A percentile compares a stretch with the other conserved stretches of the same genome.
These are phyloP conservation scores for Labyrinthula sp. DNA, from an alignment of 352 stramenopile species.

Conservation along the genomic window DNA sequence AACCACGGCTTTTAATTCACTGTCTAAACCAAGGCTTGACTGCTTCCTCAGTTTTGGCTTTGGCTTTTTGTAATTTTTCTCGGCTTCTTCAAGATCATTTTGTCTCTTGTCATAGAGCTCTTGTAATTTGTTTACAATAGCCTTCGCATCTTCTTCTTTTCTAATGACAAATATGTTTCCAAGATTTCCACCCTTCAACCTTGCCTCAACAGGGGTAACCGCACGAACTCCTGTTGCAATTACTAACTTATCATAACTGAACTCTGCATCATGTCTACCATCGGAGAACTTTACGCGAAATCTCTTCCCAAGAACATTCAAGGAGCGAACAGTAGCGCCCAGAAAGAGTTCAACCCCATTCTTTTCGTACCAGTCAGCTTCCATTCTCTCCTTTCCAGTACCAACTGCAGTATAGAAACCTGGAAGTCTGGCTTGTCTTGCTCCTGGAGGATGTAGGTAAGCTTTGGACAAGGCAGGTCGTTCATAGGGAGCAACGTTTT, in stretches of 20 bases:
- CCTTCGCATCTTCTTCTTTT: conserved; percentile 9
- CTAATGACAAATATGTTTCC: conserved; percentile 20
- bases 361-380: conserved; percentile 24
- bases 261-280: neutral
- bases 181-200: conserved; percentile 10
- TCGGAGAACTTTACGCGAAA: neutral
- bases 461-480: conserved; percentile 25
- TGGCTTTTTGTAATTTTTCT: no score
- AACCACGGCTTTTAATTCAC: no score
- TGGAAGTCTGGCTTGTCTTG: conserved; percentile 18
- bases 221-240: conserved; percentile 17
- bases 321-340: neutral
- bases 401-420: conserved; percentile 28
- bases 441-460: conserved; percentile 21
- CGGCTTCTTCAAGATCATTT: no score
- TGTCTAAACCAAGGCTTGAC: no score
- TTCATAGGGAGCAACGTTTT: conserved; percentile 24
- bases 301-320: conserved; percentile 1
- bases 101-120: no score
- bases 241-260: conserved; percentile 24
- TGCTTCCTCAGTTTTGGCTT: no score
- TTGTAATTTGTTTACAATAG: conserved; percentile 5
- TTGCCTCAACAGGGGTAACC: conserved; percentile 9
- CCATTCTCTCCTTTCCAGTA: conserved; percentile 14
- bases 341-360: conserved; percentile 18